Conservation (phyloP, 768 basidiomycete species). For the Xanthoconium stramineum region DNA sequence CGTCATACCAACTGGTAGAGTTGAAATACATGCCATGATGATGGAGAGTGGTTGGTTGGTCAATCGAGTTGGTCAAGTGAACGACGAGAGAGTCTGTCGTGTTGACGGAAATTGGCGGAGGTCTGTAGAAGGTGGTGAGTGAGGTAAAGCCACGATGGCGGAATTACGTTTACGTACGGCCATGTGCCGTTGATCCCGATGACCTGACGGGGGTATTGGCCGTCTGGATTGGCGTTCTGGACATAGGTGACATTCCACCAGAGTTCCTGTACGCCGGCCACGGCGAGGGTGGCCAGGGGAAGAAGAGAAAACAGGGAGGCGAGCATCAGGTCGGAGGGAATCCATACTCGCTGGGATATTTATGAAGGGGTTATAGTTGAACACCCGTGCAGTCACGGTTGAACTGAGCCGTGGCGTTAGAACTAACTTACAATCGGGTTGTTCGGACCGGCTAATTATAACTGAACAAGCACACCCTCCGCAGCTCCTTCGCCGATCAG, state of each 20-base stretch:
- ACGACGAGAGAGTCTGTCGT: conserved; percentile 73
- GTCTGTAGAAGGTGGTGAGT: conserved; percentile 40
- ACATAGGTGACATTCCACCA: conserved; percentile 95
- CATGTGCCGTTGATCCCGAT: conserved; percentile 91
- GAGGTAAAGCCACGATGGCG: background rate
- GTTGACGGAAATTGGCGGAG: conserved; percentile 74
- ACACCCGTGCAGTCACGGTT: too few relatives aligned
- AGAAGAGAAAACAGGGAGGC: conserved; percentile 15
- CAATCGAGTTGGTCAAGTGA: conserved; percentile 73
- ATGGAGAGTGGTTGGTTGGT: conserved; percentile 69
- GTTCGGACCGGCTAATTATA: too few relatives aligned
- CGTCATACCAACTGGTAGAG: conserved; percentile 83
- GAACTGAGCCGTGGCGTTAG: too few relatives aligned
- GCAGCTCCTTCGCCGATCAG: too few relatives aligned
- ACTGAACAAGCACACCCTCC: too few relatives aligned
- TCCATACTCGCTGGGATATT: background rate
- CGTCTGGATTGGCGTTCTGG: conserved; percentile 78
- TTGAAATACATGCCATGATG: conserved; percentile 98
- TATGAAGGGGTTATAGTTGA: background rate
- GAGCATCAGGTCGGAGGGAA: background rate
- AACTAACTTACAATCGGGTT: too few relatives aligned
- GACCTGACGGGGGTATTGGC: conserved; percentile 67
- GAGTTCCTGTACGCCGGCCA: conserved; percentile 66
- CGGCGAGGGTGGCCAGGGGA: conserved; percentile 32
- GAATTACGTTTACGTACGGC: conserved; percentile 62